Base-by-base conservation (phyloP, 345 rosid genomes). In the Corchorus olitorius region DNA sequence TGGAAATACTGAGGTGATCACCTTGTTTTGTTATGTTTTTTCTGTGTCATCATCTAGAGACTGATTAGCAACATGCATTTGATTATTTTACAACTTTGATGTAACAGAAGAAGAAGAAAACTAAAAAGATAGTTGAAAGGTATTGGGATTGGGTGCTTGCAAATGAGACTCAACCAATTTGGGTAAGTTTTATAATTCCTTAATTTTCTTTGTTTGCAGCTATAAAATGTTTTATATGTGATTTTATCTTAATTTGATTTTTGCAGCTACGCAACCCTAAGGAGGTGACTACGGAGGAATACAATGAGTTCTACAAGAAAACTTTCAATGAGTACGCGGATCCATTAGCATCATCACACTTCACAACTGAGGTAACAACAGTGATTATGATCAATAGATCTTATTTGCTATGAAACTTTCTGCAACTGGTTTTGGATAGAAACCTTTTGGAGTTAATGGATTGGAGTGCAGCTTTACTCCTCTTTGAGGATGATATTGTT, bases 101-200 rank as follows among this genome's bases (percentile, higher is more conserved):
- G 67, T 78, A 41, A 74, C 88, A 93, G 97, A 87, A 87, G 82
- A 92, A 93, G 91, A 96, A 91, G 89, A 96, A 92, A 84, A 96
- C 97, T 37, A 93, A 93, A 82, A 92, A 90, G 48, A 92, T 96
- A 50, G 93, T 96, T 60, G 99, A 96, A 86, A 91, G 78, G 76
- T 96, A 89, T 84, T 96, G 99, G 99, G 99, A 96, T 81, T 96
- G 98, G 99, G 97, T 92, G 70, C 94, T 91, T 27, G 82, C 90
- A 3, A 96, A 96, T 80, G 99, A 96, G 89, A 96, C 98, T 6
- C 97, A 96, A 74, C 99, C 99, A 65, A 85, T 96, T 70, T 96
- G 99, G 98, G 98, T 93, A 74, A 83, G 89, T 81, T 68, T 35
- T 76, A 74, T 70, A 70, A 75, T 50, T 75, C 19, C 33, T 9